A percentile compares a stretch with the other conserved stretches of the same genome.
Evolutionary conservation across 805 yeast species (phyloP).

Genomic region (Candida vaughaniae): DNA sequence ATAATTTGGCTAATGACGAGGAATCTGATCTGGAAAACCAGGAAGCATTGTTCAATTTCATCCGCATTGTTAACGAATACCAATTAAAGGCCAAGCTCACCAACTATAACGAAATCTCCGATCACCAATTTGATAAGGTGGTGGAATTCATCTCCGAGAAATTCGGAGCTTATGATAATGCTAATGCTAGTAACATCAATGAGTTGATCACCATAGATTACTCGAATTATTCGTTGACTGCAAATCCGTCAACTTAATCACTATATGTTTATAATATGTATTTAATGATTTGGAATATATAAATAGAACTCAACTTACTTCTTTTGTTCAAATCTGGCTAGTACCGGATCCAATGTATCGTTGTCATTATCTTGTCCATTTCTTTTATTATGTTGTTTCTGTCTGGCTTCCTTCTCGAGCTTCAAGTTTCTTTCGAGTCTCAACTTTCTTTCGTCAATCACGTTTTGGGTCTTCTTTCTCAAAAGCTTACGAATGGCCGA

Average conservation of each 20-base stretch:
- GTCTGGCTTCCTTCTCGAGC: slow-evolving; percentile 70
- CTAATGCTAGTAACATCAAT: slow-evolving; percentile 23
- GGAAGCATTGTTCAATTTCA: slow-evolving; percentile 21
- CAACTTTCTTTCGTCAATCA: slow-evolving; percentile 79
- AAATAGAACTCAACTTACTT: too few relatives aligned
- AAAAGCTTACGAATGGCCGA: slow-evolving; percentile 77
- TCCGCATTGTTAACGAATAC: slow-evolving; percentile 33
- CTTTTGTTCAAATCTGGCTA: slow-evolving; percentile 46
- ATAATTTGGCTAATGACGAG: slow-evolving; percentile 20
- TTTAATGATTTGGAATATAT: too few relatives aligned
- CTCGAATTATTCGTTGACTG: slow-evolving; percentile 40
- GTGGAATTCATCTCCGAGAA: slow-evolving; percentile 45
- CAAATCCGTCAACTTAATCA: slow-evolving; percentile 13
- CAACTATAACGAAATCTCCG: slow-evolving; percentile 44
- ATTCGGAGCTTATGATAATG: slow-evolving; percentile 28
- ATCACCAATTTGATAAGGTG: slow-evolving; percentile 42
- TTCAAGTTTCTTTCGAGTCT: slow-evolving; percentile 73
- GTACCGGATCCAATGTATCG: slow-evolving; percentile 50
- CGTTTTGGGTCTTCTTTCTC: slow-evolving; percentile 82
- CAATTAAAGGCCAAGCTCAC: slow-evolving; percentile 42
- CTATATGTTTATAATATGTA: too few relatives aligned
- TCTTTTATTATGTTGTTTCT: slow-evolving; percentile 44
- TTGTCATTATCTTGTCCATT: slow-evolving; percentile 52
- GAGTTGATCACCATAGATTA: slow-evolving; percentile 45
- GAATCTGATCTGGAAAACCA: slow-evolving; percentile 12